A percentile compares a stretch with the other conserved stretches of the same genome.
phyloP scores from a whole-genome alignment of 2,329 filamentous ascomycete genomes.

The Aspergillus oerlinghausenensis region DNA sequence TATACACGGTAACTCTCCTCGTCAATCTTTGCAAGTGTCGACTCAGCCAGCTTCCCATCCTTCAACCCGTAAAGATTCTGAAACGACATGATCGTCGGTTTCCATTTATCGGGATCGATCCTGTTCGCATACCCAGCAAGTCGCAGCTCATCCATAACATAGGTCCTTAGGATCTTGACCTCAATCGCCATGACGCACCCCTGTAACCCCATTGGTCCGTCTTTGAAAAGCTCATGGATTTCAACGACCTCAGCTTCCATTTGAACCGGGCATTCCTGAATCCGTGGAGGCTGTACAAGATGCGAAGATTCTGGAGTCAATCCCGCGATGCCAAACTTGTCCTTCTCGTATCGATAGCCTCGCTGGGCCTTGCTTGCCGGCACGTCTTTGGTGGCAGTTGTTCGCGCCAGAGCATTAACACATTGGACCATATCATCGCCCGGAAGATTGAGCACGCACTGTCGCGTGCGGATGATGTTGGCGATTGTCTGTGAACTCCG shows the following conservation, averaged over 20 bases:
- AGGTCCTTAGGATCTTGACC: not conserved
- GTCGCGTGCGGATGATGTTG: not conserved
- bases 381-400: not conserved
- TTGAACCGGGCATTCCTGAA: no score
- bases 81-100: not conserved
- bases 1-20: no score
- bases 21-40: no score
- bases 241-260: no score
- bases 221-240: no score
- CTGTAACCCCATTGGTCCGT: no score
- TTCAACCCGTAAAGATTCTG: not conserved
- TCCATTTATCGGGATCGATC: not conserved
- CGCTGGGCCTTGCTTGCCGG: not conserved
- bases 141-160: not conserved
- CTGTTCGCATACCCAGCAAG: not conserved
- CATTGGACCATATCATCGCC: not conserved
- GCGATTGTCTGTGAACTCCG: not conserved
- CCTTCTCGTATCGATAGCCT: no score
- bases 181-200: no score
- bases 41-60: no score
- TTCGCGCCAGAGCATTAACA: not conserved
- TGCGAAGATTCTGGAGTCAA: no score
- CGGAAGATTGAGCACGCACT: not conserved
- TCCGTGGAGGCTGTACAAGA: no score
- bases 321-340: no score